Conservation (phyloP, 345 rosid genomes). For the Adansonia digitata region DNA sequence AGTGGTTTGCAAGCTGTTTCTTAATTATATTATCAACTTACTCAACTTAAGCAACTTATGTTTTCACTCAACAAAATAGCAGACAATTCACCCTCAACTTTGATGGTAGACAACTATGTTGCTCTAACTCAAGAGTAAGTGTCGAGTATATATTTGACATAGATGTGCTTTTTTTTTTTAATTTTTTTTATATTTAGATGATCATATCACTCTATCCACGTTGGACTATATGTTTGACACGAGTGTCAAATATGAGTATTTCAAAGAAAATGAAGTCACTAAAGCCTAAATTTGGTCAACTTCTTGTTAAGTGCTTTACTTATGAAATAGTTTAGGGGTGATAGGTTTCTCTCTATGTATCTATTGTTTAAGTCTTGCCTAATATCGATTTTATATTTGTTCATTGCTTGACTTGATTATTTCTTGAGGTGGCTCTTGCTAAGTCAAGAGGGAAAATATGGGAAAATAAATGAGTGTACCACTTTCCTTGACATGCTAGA, state of each 20-base stretch:
- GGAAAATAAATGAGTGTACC: constrained; percentile 67
- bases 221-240: too few species aligned
- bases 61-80: not conserved
- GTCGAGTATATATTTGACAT: too few species aligned
- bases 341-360: not conserved
- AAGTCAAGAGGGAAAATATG: constrained; percentile 73
- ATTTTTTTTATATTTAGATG: too few species aligned
- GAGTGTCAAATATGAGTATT: too few species aligned
- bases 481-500: constrained; percentile 76
- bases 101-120: not conserved
- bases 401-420: not conserved
- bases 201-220: too few species aligned
- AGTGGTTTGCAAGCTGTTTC: not conserved
- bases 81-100: not conserved
- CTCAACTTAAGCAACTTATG: not conserved
- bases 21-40: not conserved
- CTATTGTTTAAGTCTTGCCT: not conserved
- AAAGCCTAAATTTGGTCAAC: not conserved
- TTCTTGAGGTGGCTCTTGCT: constrained; percentile 13
- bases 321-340: not conserved
- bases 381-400: not conserved
- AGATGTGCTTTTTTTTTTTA: too few species aligned
- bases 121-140: too few species aligned
- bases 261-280: too few species aligned
- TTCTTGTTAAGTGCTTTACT: not conserved